Evolutionary conservation across 2,329 filamentous ascomycete species (phyloP), one percentile per base, ranked within the genome.

Genomic region (Trichoderma semiorbis): DNA sequence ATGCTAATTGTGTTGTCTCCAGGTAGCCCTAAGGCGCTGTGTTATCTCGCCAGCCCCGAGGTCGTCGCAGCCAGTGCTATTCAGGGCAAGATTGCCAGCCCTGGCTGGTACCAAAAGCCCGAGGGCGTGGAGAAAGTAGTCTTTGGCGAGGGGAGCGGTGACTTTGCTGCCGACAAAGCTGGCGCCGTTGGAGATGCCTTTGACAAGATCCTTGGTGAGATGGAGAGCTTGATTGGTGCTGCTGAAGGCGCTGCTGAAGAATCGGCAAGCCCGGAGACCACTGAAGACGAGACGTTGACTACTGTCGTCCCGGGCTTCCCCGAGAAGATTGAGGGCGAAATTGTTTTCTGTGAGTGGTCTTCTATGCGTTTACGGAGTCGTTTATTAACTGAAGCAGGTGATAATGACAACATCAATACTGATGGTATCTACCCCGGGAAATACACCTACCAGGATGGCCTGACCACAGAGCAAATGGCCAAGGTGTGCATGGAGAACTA

Each of bases 401-500:
- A 58, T 21, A 58, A 58, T 1, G 84, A 87, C 75, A 97, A 97
- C 82, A 89, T 98, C 79, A 93, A 96, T 82, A 98, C 95, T 0
- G 95, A 98, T 78, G 91, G 88, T 69, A 97, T 98, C 80, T 98
- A 98, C 80, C 92, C 94, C 0, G 94, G 93, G 5, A 94, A 95
- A 79, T 94, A 93, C 80, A 98, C 95, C 0, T 98, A 98, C 82
- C 93, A 97, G 79, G 95, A 98, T 78, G 88, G 93, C 77, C 86
- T 98, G 1, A 83, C 92, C 0, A 84, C 83, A 0, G 91, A 93
- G 73, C 89, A 89, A 71, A 98, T 98, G 95, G 93, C 94, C 0
- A 85, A 92, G 75, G 94, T 95, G 0, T 95, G 92, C 81, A 98
- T 98, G 94, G 88, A 92, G 79, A 98, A 98, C 85, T 98, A 97